Conservation (phyloP, 2,329 filamentous ascomycete genomes). For the Diplocarpon rosae region DNA sequence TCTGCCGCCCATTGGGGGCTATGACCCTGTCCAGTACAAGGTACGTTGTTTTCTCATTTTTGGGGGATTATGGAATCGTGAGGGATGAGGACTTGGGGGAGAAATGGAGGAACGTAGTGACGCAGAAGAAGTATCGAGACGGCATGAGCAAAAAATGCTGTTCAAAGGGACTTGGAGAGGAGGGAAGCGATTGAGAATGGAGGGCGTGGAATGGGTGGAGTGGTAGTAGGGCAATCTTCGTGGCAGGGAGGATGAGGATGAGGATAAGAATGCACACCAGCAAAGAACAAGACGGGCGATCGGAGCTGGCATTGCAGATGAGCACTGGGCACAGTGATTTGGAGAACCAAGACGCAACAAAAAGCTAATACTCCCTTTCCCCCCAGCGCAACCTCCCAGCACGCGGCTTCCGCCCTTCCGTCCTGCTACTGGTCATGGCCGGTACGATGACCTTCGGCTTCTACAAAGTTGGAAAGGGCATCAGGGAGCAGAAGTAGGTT, state of each 20-base stretch:
- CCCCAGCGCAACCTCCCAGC: constrained; percentile 79
- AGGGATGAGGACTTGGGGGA: neutral
- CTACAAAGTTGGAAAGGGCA: constrained; percentile 72
- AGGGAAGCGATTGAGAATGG: too few species aligned
- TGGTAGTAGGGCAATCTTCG: neutral
- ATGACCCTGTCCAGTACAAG: constrained; percentile 95
- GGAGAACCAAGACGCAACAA: neutral
- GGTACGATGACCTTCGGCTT: constrained; percentile 81
- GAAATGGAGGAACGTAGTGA: neutral
- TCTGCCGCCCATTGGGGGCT: constrained; percentile 91
- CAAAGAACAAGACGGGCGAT: neutral
- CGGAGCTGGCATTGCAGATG: neutral
- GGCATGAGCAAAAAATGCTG: too few species aligned
- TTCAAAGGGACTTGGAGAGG: too few species aligned
- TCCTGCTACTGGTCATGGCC: constrained; percentile 66
- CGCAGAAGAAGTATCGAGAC: neutral
- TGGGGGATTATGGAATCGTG: neutral
- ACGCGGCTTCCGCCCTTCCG: constrained; percentile 75
- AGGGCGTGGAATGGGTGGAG: too few species aligned
- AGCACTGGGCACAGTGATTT: too few species aligned
- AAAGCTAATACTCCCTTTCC: constrained; percentile 8
- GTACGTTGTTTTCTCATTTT: constrained; percentile 36
- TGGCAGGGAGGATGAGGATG: neutral
- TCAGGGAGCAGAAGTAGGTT: constrained; percentile 81
- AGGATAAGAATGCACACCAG: neutral